Evolutionary conservation across 2,329 filamentous ascomycete species (phyloP), one percentile per base, ranked within the genome.

Genomic region (Phoma sp.): DNA sequence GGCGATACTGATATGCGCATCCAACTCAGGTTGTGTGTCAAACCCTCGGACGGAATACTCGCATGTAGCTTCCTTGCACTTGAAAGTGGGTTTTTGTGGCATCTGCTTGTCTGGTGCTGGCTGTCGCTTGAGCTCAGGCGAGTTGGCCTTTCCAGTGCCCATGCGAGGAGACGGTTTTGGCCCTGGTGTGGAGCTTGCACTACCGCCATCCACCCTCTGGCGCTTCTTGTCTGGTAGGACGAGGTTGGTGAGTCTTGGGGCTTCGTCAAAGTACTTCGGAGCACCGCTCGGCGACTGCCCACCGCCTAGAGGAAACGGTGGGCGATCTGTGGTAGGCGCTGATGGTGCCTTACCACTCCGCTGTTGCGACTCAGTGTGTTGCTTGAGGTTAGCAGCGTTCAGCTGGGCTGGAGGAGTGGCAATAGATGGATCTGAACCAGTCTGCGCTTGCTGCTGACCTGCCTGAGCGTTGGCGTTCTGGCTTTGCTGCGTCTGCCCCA

Each of bases 211-310:
- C 30, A 76, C 69, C 75, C 83, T 85, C 47, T 79, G 78, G 64
- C 79, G 83, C 75, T 86, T 87, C 51, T 78, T 76, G 2, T 80
- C 78, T 14, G 84, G 85, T 23, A 87, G 71, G 41, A 84, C 82
- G 41, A 88, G 77, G 58, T 85, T 82, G 45, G 80, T 83, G 43
- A 86, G 77, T 44, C 79, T 77, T 18, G 78, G 79, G 18, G 78
- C 76, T 7, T 77, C 64, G 37, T 71, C 78, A 51, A 84, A 83
- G 46, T 82, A 83, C 56, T 81, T 80, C 7, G 85, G 83, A 52
- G 85, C 78, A 23, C 84, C 84, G 49, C 82, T 79, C 13, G 83
- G 83, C 42, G 82, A 83, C 24, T 79, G 77, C 13, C 77, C 79
- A 47, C 79, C 79, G 47, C 79, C 79, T 46, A 81, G 61, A 8